phyloP scores from a whole-genome alignment of 495 filamentous ascomycete species.

The Antarctomyces pellizariae region DNA sequence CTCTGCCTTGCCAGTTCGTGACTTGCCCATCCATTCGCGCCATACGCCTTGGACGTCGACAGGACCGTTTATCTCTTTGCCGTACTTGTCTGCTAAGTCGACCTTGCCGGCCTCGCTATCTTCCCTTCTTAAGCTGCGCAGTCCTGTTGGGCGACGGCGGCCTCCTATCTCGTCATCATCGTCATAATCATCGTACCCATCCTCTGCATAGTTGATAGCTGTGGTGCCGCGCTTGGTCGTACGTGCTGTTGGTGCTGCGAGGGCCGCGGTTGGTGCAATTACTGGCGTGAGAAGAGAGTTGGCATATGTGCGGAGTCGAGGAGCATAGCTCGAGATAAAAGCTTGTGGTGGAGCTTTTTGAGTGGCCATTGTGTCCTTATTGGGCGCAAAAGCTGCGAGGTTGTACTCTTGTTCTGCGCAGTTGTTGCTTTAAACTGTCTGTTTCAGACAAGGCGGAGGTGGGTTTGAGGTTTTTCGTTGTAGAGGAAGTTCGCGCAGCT shows the following conservation, averaged over 20 bases:
- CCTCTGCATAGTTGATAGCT: constrained; percentile 92
- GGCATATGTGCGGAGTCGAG: constrained; percentile 70
- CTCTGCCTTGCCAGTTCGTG: constrained; percentile 28
- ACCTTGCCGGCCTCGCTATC: constrained; percentile 38
- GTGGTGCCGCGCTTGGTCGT: constrained; percentile 94
- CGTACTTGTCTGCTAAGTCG: constrained; percentile 46
- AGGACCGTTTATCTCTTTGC: constrained; percentile 59
- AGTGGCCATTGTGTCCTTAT: constrained; percentile 10
- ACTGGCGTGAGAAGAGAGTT: constrained; percentile 85
- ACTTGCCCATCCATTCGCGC: constrained; percentile 84
- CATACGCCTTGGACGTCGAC: constrained; percentile 76
- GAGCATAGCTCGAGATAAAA: constrained; percentile 77
- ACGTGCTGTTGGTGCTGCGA: constrained; percentile 43
- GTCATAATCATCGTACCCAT: constrained; percentile 83
- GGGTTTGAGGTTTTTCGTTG: no score
- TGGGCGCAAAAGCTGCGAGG: no score
- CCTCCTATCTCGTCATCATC: constrained; percentile 75
- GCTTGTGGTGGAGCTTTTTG: constrained; percentile 43
- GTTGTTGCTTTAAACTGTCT: no score
- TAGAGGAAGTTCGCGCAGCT: no score
- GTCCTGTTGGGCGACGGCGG: constrained; percentile 56
- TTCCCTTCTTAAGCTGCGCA: constrained; percentile 62
- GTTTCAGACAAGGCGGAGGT: no score
- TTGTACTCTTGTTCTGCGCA: no score
- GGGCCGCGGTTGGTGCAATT: constrained; percentile 35